Conservation (phyloP, 768 basidiomycete species). For the Lyophyllum atratum region DNA sequence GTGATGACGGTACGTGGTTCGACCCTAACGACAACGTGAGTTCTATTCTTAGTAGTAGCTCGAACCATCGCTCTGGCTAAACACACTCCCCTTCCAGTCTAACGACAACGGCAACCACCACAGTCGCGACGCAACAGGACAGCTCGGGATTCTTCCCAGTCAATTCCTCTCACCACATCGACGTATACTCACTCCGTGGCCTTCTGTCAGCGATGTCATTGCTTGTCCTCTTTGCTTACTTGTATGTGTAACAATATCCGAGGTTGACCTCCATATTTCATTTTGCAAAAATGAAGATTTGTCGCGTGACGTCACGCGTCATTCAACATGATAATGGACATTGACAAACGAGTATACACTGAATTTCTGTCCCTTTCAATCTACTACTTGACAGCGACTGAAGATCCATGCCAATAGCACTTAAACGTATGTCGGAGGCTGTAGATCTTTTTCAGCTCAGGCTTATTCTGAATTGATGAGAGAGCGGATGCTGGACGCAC, state of each 20-base stretch:
- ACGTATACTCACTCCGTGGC: neutral
- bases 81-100: neutral
- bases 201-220: neutral
- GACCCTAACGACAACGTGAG: constrained; percentile 1
- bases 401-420: no score
- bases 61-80: neutral
- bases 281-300: no score
- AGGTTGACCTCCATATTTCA: no score
- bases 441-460: no score
- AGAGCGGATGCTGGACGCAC: no score
- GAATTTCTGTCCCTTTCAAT: no score
- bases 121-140: neutral
- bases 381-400: no score
- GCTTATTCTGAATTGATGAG: no score
- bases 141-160: neutral
- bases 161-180: constrained; percentile 1
- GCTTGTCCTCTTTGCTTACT: neutral
- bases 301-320: no score
- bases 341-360: no score
- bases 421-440: no score
- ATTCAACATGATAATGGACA: no score
- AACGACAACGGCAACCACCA: neutral
- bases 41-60: neutral
- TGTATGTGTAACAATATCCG: neutral
- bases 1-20: neutral